Percentiles rank a stretch among this genome's conserved stretches.
These are phyloP conservation scores for Leptographium flavum DNA, from an alignment of 2,329 filamentous ascomycete genomes.

Conservation along the genomic window DNA sequence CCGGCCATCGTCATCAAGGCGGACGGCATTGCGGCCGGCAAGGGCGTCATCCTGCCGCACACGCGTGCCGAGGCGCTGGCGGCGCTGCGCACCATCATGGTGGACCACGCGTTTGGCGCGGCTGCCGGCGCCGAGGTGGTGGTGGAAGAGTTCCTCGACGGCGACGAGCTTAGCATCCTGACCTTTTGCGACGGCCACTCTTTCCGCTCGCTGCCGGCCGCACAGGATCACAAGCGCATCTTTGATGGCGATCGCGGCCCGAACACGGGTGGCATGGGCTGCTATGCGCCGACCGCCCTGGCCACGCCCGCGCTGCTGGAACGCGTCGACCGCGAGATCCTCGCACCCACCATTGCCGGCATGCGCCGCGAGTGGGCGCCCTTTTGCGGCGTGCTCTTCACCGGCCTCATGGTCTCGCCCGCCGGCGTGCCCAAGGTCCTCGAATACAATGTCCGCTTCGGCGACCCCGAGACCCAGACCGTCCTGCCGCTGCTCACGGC, in stretches of 20 bases:
- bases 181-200: slow-evolving; percentile 84
- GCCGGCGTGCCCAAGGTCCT: slow-evolving; percentile 60
- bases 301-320: slow-evolving; percentile 62
- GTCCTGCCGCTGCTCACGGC: slow-evolving; percentile 62
- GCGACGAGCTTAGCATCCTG: slow-evolving; percentile 83
- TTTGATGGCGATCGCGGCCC: slow-evolving; percentile 80
- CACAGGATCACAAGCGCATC: slow-evolving; percentile 93
- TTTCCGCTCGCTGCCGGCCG: slow-evolving; percentile 70
- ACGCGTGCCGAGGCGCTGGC: slow-evolving; percentile 69
- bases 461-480: slow-evolving; percentile 84
- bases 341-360: slow-evolving; percentile 80
- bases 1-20: slow-evolving; percentile 84
- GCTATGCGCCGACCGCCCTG: slow-evolving; percentile 81
- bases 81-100: slow-evolving; percentile 81
- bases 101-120: slow-evolving; percentile 69
- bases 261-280: slow-evolving; percentile 97
- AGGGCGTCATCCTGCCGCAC: slow-evolving; percentile 82
- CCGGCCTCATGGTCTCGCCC: slow-evolving; percentile 85
- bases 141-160: slow-evolving; percentile 84
- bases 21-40: slow-evolving; percentile 79
- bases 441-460: slow-evolving; percentile 89
- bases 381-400: slow-evolving; percentile 67
- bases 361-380: slow-evolving; percentile 69
- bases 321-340: slow-evolving; percentile 63
- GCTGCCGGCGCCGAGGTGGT: slow-evolving; percentile 77